These are phyloP conservation scores for Pachysolen tannophilus DNA, from an alignment of 805 yeast species.

Conservation along the genomic window DNA sequence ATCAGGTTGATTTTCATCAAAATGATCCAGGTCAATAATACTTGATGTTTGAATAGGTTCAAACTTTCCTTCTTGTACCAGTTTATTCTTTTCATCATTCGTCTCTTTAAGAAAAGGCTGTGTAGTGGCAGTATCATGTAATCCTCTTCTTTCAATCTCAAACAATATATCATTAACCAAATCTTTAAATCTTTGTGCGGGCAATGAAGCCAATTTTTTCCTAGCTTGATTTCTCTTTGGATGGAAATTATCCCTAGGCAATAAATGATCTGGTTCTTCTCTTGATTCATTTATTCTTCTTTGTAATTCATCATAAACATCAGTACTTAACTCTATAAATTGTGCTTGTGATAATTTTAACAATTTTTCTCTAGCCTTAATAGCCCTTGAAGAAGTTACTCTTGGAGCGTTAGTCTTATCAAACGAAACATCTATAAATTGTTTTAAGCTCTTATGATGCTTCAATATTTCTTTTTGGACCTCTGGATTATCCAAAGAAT, in stretches of 20 bases:
- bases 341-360: slow-evolving; percentile 75
- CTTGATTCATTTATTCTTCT: slow-evolving; percentile 60
- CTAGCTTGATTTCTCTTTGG: slow-evolving; percentile 95
- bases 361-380: slow-evolving; percentile 79
- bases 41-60: neutral
- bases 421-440: slow-evolving; percentile 41
- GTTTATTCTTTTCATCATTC: neutral
- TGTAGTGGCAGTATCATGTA: slow-evolving; percentile 26
- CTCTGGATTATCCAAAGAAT: too few species aligned
- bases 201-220: slow-evolving; percentile 78
- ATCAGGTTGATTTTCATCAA: neutral
- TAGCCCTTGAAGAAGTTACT: slow-evolving; percentile 50
- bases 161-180: slow-evolving; percentile 81
- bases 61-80: neutral
- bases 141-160: slow-evolving; percentile 75
- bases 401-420: slow-evolving; percentile 32
- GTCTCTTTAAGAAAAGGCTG: neutral
- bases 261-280: slow-evolving; percentile 52
- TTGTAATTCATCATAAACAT: slow-evolving; percentile 86
- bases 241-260: slow-evolving; percentile 71
- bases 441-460: slow-evolving; percentile 42
- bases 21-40: neutral
- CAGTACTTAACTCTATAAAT: slow-evolving; percentile 85
- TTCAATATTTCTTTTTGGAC: slow-evolving; percentile 12
- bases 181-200: slow-evolving; percentile 77